A percentile compares a stretch with the other conserved stretches of the same genome.
phyloP scores from a whole-genome alignment of 2,329 filamentous ascomycete genomes.

The Dactylellina parvicollis region DNA sequence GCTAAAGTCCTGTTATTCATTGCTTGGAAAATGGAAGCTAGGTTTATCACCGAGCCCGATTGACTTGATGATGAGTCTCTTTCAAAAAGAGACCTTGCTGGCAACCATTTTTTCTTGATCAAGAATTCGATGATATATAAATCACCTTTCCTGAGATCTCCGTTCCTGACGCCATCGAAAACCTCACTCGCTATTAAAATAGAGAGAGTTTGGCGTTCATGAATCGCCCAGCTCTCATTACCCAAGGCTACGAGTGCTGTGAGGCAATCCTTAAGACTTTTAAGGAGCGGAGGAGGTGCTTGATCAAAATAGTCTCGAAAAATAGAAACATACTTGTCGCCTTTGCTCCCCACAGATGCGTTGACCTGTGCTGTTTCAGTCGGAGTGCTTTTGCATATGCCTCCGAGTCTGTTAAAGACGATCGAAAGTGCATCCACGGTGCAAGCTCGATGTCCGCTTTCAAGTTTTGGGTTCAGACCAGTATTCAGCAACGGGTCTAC shows the following conservation, averaged over 20 bases:
- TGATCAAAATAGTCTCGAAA: slow-evolving; percentile 51
- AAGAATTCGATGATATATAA: slow-evolving; percentile 45
- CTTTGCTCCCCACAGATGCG: not conserved
- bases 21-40: slow-evolving; percentile 16
- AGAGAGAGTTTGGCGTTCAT: slow-evolving; percentile 17
- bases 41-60: slow-evolving; percentile 66
- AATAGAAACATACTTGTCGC: slow-evolving; percentile 3
- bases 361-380: not conserved
- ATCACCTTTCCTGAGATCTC: slow-evolving; percentile 43
- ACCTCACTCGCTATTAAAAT: slow-evolving; percentile 26
- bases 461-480: slow-evolving; percentile 17
- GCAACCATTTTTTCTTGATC: slow-evolving; percentile 57
- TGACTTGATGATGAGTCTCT: slow-evolving; percentile 42
- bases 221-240: slow-evolving; percentile 13
- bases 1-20: slow-evolving; percentile 55
- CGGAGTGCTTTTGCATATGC: slow-evolving; percentile 6
- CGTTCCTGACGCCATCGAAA: slow-evolving; percentile 1
- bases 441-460: slow-evolving; percentile 29
- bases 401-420: slow-evolving; percentile 40
- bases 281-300: slow-evolving; percentile 27
- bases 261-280: slow-evolving; percentile 47
- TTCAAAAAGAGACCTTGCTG: slow-evolving; percentile 59
- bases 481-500: slow-evolving; percentile 29
- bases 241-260: slow-evolving; percentile 39
- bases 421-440: slow-evolving; percentile 39